Evolutionary conservation across 148 eudicot species (phyloP), one percentile per base, ranked within the genome.

Genomic region (Vaccinium darrowii): DNA sequence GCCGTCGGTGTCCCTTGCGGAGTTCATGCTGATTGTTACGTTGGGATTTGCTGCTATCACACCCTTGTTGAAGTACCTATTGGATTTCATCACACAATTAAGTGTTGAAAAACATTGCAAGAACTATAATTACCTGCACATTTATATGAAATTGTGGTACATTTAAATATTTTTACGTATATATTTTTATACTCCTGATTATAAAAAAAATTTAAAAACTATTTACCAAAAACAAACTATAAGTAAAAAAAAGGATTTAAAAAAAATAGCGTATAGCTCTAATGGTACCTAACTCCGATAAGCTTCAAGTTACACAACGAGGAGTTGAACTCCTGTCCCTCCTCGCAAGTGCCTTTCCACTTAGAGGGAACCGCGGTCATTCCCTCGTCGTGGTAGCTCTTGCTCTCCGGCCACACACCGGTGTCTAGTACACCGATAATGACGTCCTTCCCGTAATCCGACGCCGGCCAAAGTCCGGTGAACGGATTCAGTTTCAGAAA

Each of bases 371-470:
- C 51, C 10, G 84, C 80, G 11, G 86, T 79, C 91, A 92, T 82
- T 14, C 94, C 92, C 36, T 87, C 78, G 18, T 93, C 96, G 0
- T 74, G 81, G 78, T 87, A 93, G 87, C 94, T 93, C 63, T 5
- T 71, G 30, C 92, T 91, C 87, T 93, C 96, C 1, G 96, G 96
- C 94, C 94, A 92, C 0, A 92, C 88, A 5, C 96, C 94, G 3
- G 90, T 85, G 88, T 93, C 94, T 3, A 92, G 81, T 71, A 93
- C 91, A 8, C 94, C 95, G 15, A 93, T 72, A 3, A 93, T 89
- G 36, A 93, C 86, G 2, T 90, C 93, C 1, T 86, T 79, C 50
- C 94, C 94, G 69, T 79, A 92, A 23, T 87, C 60, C 0, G 94
- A 88, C 58, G 88, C 93, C 0, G 93, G 93, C 96, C 94, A 92